Evolutionary conservation across 148 eudicot genomes (phyloP), one percentile per base, ranked within the genome.

Genomic region (Pharnaceum exiguum): DNA sequence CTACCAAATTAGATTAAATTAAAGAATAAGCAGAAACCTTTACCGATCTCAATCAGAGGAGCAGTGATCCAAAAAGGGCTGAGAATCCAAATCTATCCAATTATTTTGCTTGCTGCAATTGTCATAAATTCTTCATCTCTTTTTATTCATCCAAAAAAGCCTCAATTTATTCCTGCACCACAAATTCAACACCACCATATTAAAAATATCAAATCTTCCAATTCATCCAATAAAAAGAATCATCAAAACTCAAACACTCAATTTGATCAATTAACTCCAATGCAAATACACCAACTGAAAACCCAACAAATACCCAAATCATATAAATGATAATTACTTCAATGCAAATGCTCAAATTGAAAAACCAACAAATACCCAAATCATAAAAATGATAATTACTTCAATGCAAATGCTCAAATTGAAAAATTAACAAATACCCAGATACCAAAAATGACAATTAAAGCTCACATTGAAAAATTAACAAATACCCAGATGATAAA

Each of bases 301-400:
- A 56, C 56, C 32, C 61, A 52, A 8, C 3, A 58, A 65, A 49
- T 51, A 23, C 19, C 32, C 61, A 52, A 8, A 2, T 53, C 61
- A 49, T 51, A 23, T 16, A 43, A 19, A 70, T 9, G 17, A 61
- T 68, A 73, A 67, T 23, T n/a, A n/a, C n/a, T n/a, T 63, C 40
- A 67, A 35, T 56, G 25, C 51, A 22, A 32, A 43, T 2, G 35
- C 15, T 31, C 51, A 46, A 21, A 21, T 19, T 57, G 8, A 47
- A 50, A 29, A 50, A 1, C 53, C n/a, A 65, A 59, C 44, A 56
- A 31, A 15, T 55, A 36, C 30, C 21, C 58, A 74, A 82, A 81
- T 79, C 82, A 62, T 67, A 18, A 38, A 57, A 60, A 32, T 21
- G n/a, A n/a, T n/a, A n/a, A n/a, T n/a, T n/a, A n/a, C n/a, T n/a